Conservation (phyloP, 768 basidiomycete genomes). For the Phaeotremella skinneri region DNA sequence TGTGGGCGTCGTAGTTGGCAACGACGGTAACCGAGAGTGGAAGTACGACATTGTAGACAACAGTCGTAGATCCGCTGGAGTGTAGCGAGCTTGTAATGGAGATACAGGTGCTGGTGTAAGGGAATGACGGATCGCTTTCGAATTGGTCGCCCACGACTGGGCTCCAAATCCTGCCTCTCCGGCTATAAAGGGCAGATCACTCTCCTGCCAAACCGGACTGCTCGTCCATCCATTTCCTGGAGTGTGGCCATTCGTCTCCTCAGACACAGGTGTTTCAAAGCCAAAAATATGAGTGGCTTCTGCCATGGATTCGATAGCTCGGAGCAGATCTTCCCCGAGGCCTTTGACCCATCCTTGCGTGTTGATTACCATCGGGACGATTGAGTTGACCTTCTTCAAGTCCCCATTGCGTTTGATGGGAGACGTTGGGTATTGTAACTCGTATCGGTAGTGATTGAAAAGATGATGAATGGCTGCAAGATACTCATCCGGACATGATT, state of each 20-base stretch:
- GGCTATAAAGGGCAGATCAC: constrained; percentile 7
- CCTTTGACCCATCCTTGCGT: constrained; percentile 98
- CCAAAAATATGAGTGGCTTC: constrained; percentile 63
- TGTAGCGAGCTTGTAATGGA: constrained; percentile 55
- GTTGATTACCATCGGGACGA: constrained; percentile 83
- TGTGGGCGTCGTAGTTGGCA: constrained; percentile 53
- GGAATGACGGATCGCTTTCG: background rate
- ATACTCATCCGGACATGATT: constrained; percentile 73
- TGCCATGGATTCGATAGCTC: constrained; percentile 65
- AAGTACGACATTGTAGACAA: constrained; percentile 76
- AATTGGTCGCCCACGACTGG: background rate
- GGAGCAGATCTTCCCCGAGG: constrained; percentile 75
- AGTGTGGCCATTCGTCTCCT: constrained; percentile 1
- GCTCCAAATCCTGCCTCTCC: background rate
- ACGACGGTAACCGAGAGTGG: constrained; percentile 55
- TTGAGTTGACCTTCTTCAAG: constrained; percentile 56
- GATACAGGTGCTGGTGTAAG: constrained; percentile 55
- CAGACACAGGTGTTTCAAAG: constrained; percentile 32
- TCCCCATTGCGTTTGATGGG: background rate
- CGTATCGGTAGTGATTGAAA: constrained; percentile 58
- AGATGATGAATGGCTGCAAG: constrained; percentile 66
- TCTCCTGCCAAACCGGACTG: constrained; percentile 18
- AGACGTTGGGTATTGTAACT: constrained; percentile 55
- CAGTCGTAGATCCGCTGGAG: constrained; percentile 68
- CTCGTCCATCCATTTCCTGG: constrained; percentile 30